phyloP scores from a whole-genome alignment of 2,329 filamentous ascomycete genomes.

The Fusarium praegraminearum region DNA sequence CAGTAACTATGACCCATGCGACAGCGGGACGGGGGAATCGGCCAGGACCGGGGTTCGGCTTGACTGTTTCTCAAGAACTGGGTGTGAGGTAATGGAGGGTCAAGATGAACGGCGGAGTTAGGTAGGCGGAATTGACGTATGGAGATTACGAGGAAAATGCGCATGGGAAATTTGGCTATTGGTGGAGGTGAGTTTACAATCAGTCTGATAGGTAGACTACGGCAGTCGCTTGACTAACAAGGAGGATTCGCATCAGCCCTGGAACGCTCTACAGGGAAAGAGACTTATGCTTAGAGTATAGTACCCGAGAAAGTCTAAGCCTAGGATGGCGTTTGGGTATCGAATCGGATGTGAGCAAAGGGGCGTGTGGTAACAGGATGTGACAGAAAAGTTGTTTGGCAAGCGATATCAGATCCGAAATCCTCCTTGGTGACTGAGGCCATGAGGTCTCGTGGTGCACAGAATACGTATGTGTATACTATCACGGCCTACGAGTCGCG shows the following conservation, averaged over 20 bases:
- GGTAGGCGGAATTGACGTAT: slow-evolving; percentile 46
- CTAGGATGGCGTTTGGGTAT: slow-evolving; percentile 8
- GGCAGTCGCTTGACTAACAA: neutral
- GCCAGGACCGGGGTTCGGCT: slow-evolving; percentile 36
- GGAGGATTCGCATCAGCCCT: slow-evolving; percentile 30
- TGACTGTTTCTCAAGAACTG: slow-evolving; percentile 19
- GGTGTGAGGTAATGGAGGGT: slow-evolving; percentile 30
- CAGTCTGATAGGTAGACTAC: neutral
- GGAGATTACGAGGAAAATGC: slow-evolving; percentile 40
- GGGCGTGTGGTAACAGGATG: slow-evolving; percentile 12
- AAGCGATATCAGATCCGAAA: slow-evolving; percentile 37
- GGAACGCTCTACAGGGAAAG: slow-evolving; percentile 8
- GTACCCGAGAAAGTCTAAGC: slow-evolving; percentile 1
- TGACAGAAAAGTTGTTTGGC: slow-evolving; percentile 17
- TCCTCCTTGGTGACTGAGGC: slow-evolving; percentile 23
- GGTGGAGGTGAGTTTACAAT: neutral
- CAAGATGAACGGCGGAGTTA: slow-evolving; percentile 12
- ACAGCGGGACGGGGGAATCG: slow-evolving; percentile 43
- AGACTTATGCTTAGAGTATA: slow-evolving; percentile 1
- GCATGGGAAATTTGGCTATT: slow-evolving; percentile 13
- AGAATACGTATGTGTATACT: slow-evolving; percentile 8
- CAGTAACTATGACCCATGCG: slow-evolving; percentile 39
- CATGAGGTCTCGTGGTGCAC: slow-evolving; percentile 27
- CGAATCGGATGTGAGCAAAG: slow-evolving; percentile 11
- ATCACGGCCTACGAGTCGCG: neutral